phyloP scores from a whole-genome alignment of 2,329 filamentous ascomycete species.

The Penicillium sp. region DNA sequence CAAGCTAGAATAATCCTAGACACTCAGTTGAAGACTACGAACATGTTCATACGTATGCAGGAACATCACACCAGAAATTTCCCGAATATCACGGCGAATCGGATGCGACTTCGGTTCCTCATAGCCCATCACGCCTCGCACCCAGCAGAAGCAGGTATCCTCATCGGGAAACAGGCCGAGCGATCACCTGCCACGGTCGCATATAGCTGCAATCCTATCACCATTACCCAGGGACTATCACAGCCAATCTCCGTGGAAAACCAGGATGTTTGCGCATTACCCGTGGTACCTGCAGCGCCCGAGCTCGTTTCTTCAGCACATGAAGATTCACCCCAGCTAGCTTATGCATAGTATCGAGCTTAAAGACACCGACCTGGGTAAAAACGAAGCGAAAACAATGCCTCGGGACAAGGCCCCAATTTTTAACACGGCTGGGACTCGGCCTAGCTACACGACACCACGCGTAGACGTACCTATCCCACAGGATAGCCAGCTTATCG shows the following conservation, averaged over 20 bases:
- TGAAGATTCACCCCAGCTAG: too few species aligned
- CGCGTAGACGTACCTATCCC: not conserved
- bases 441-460: not conserved
- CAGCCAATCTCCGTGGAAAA: constrained; percentile 5
- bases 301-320: not conserved
- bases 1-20: not conserved
- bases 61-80: not conserved
- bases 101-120: not conserved
- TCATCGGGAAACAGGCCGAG: not conserved
- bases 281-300: constrained; percentile 10
- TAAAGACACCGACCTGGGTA: not conserved
- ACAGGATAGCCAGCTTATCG: constrained; percentile 5
- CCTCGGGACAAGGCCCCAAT: not conserved
- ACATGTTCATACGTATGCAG: not conserved
- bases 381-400: not conserved
- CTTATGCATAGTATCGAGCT: not conserved
- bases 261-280: constrained; percentile 1
- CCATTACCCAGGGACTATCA: not conserved
- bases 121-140: not conserved
- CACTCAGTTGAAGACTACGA: not conserved
- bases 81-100: not conserved
- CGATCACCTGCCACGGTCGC: not conserved
- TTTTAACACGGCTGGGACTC: not conserved
- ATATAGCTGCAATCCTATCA: not conserved
- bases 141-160: not conserved